Evolutionary conservation across 257 asterid species (phyloP).

Genomic region (Nicotiana undulata): DNA sequence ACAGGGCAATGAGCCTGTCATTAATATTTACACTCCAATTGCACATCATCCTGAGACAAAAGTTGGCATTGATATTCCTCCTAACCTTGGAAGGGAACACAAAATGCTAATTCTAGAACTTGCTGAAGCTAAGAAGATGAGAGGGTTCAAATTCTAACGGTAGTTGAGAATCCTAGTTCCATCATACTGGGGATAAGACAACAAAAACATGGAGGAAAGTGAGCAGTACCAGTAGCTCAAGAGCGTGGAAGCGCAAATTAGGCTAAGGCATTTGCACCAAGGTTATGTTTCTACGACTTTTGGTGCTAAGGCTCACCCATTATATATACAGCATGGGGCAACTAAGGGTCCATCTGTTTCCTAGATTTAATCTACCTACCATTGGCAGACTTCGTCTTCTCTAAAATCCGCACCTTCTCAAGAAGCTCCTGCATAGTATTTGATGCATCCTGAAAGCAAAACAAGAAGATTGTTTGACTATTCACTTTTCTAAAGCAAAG

Average conservation of each 20-base stretch:
- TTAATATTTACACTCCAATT: not conserved
- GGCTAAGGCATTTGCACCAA: not conserved
- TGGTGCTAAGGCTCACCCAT: not conserved
- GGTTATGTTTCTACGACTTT: not conserved
- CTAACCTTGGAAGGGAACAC: not conserved
- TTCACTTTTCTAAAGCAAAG: not conserved
- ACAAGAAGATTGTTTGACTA: not conserved
- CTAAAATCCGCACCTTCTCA: conserved; percentile 37
- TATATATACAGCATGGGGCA: not conserved
- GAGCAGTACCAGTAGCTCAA: not conserved
- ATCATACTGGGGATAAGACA: not conserved
- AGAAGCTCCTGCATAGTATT: conserved; percentile 54
- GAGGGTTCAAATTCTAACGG: not conserved
- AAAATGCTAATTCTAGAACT: not conserved
- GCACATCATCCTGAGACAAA: not conserved
- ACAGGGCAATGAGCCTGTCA: not conserved
- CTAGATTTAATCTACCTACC: conserved; percentile 5
- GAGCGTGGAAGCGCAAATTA: not conserved
- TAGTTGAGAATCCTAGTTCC: not conserved
- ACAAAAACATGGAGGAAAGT: not conserved
- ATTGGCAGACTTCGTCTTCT: conserved; percentile 12
- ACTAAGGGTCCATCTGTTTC: not conserved
- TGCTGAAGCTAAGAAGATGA: not conserved
- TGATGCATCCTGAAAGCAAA: conserved; percentile 52
- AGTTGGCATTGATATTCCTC: not conserved